phyloP scores from a whole-genome alignment of 345 rosid genomes.

The Aquilaria sinensis region DNA sequence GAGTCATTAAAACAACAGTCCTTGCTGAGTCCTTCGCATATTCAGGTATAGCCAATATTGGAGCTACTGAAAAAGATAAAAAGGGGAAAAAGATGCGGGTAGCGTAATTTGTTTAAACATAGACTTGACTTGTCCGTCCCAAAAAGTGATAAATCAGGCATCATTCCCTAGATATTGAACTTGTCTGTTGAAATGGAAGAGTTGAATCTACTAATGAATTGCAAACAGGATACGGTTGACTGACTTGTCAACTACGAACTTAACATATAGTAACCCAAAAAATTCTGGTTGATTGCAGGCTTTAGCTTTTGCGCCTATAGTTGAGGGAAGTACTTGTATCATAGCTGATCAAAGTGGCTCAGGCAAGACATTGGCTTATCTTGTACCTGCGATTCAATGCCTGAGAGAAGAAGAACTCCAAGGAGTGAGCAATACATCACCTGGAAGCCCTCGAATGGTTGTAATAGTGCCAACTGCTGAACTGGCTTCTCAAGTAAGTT shows the following conservation, averaged over 20 bases:
- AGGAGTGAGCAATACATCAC: conserved; percentile 48
- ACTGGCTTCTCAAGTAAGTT: conserved; percentile 85
- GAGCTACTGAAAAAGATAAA: no score
- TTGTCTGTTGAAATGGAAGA: not conserved
- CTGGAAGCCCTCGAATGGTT: conserved; percentile 67
- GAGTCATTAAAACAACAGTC: conserved; percentile 57
- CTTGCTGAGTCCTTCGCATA: conserved; percentile 63
- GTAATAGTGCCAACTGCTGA: conserved; percentile 90
- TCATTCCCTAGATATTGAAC: no score
- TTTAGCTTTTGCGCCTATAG: conserved; percentile 68
- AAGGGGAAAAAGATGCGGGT: no score
- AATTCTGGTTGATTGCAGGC: conserved; percentile 48
- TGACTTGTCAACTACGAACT: not conserved
- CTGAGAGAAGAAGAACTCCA: conserved; percentile 84
- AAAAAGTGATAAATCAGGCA: no score
- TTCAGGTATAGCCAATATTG: conserved; percentile 49
- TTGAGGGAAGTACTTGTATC: conserved; percentile 73
- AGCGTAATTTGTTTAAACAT: no score
- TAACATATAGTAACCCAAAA: conserved; percentile 1
- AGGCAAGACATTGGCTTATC: conserved; percentile 93
- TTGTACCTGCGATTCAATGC: conserved; percentile 71
- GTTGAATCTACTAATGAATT: conserved; percentile 1
- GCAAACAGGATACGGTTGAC: no score
- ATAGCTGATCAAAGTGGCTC: conserved; percentile 99
- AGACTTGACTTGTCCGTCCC: no score